Evolutionary conservation across 2,329 filamentous ascomycete species (phyloP).

Genomic region (Parasarocladium wereldwijsianum): DNA sequence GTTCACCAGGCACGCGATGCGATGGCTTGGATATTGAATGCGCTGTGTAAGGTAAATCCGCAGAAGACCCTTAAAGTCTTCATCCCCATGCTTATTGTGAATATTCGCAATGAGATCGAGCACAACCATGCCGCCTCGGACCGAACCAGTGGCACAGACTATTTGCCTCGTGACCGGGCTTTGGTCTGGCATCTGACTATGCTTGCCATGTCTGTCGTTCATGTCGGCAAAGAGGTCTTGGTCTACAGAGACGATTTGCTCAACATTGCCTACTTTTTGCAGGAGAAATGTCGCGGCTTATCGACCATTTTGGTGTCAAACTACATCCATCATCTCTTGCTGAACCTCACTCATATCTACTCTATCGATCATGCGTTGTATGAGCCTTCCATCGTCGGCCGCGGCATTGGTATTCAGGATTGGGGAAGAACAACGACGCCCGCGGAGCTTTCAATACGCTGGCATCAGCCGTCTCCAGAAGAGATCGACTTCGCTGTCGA

Average conservation of each 20-base stretch:
- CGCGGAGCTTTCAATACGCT: conserved; percentile 66
- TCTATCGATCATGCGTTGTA: conserved; percentile 81
- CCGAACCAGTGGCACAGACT: conserved; percentile 82
- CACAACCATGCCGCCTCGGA: conserved; percentile 93
- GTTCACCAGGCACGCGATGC: conserved; percentile 94
- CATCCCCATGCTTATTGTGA: conserved; percentile 76
- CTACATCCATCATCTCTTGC: conserved; percentile 87
- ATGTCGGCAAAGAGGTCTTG: conserved; percentile 81
- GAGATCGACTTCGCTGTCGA: conserved; percentile 84
- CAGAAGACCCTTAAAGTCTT: conserved; percentile 86
- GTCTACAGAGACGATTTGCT: conserved; percentile 81
- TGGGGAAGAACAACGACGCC: conserved; percentile 75
- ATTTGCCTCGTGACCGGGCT: conserved; percentile 80
- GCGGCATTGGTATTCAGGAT: conserved; percentile 60
- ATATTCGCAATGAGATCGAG: conserved; percentile 92
- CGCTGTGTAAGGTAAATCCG: conserved; percentile 87
- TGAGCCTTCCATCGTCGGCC: conserved; percentile 57
- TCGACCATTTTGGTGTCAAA: conserved; percentile 95
- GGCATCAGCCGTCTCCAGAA: conserved; percentile 69
- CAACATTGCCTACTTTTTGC: conserved; percentile 89
- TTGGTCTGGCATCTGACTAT: conserved; percentile 96
- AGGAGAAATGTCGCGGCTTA: conserved; percentile 83
- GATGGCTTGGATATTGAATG: conserved; percentile 97
- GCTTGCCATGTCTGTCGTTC: conserved; percentile 94
- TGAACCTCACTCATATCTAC: conserved; percentile 91